Percentiles rank a stretch among this genome's conserved stretches.
Evolutionary conservation across 331 rosid genomes (phyloP).

Genomic region (Quercus lobata): DNA sequence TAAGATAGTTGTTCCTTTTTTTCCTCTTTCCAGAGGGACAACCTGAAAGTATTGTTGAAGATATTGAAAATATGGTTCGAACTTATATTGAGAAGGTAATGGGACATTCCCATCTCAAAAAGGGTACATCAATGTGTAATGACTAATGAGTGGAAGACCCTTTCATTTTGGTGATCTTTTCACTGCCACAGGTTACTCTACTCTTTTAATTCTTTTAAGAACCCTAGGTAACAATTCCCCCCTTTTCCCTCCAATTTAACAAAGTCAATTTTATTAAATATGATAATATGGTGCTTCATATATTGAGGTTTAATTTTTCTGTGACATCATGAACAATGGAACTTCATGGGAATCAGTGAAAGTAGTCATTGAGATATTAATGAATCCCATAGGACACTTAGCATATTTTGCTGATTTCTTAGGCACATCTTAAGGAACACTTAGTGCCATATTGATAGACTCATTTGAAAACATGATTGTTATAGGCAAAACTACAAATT

Average conservation of each 20-base stretch:
- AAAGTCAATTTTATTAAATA: background rate
- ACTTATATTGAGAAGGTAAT: too few species aligned
- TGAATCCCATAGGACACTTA: too few species aligned
- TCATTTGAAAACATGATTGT: too few species aligned
- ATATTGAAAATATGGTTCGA: background rate
- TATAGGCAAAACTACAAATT: too few species aligned
- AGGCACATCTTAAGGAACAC: too few species aligned
- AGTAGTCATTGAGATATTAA: background rate
- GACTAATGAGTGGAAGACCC: too few species aligned
- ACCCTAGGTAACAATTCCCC: background rate
- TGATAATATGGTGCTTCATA: background rate
- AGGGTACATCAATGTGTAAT: too few species aligned
- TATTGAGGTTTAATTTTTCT: background rate
- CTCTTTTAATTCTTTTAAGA: background rate
- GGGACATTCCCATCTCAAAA: too few species aligned
- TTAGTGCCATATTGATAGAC: too few species aligned
- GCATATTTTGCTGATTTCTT: too few species aligned
- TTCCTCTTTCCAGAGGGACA: slow-evolving; percentile 62
- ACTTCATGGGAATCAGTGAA: background rate
- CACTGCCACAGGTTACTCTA: too few species aligned
- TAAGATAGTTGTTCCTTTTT: slow-evolving; percentile 13
- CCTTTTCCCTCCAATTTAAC: background rate
- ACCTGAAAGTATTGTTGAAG: slow-evolving; percentile 34
- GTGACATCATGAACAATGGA: background rate
- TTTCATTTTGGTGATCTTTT: too few species aligned